These are phyloP conservation scores for Apostasia ramifera DNA, from an alignment of 106 monocot genomes.

Conservation along the genomic window DNA sequence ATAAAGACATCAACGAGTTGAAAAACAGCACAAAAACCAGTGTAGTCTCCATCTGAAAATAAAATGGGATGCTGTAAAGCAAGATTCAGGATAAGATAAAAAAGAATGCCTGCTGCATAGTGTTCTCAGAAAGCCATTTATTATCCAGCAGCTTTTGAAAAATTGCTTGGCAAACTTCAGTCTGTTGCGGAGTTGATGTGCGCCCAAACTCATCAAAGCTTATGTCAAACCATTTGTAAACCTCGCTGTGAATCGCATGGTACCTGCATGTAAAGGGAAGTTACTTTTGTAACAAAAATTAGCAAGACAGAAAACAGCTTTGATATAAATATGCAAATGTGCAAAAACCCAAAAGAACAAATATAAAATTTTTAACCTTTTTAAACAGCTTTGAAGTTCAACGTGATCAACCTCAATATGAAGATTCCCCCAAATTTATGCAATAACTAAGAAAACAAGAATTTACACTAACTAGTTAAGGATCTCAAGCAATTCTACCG, in stretches of 20 bases:
- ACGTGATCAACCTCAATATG: no score
- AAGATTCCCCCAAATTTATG: no score
- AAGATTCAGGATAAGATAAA: neutral
- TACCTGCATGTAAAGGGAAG: slow-evolving; percentile 34
- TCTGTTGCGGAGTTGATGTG: slow-evolving; percentile 79
- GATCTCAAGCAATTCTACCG: no score
- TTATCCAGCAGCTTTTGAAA: slow-evolving; percentile 74
- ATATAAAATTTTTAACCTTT: no score
- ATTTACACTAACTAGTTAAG: no score
- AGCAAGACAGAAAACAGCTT: no score
- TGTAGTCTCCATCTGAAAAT: neutral
- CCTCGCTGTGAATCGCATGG: slow-evolving; percentile 78
- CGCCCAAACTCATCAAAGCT: slow-evolving; percentile 92
- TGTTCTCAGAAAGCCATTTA: slow-evolving; percentile 80
- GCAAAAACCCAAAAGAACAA: no score
- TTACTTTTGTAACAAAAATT: no score
- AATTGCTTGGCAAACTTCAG: slow-evolving; percentile 87
- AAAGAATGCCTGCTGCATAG: slow-evolving; percentile 69
- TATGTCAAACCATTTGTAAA: slow-evolving; percentile 89
- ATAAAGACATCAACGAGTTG: neutral
- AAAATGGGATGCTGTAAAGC: neutral
- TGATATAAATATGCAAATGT: no score
- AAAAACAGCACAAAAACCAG: neutral
- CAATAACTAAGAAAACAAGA: no score
- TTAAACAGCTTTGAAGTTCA: no score